Base-by-base conservation (phyloP, 1,139 yeast genomes). In the Taphrina wiesneri region DNA sequence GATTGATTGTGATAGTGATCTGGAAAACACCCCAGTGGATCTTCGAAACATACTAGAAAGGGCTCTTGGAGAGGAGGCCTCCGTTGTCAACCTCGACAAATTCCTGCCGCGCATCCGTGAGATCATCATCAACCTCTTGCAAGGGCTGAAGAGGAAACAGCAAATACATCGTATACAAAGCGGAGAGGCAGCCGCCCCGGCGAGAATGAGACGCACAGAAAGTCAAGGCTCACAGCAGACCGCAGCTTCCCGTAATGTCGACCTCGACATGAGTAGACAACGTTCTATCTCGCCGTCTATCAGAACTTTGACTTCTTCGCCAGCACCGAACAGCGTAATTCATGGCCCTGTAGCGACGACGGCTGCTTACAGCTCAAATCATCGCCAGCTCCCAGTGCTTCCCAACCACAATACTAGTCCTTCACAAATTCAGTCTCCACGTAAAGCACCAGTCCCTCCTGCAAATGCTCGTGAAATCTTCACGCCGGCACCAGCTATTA, bases 91-190 rank as follows among this genome's bases (percentile, higher is more conserved):
- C 59, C 79, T 92, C 68, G 97, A 92, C 71, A 77, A 83, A 68
- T 92, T 88, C 74, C 79, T 92, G 49, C 98, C 99, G 0, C 84
- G 85, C 65, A 91, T 95, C 32, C 83, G 97, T 61, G 91, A 88
- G 70, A 90, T 93, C 49, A 90, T 95, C 67, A 96, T 91, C 11
- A 86, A 86, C 5, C 77, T 95, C 63, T 80, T 95, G 67, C 90
- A 88, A 72, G 90, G 86, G 71, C 79, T 95, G 74, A 93, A 93
- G 76, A 81, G 83, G 15, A 93, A 92, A 73, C 97, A 93, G 73
- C 79, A 80, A 0, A 79, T 79, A 62, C 85, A 54, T 41, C 49
- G 59, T 28, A 39, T 52, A 26, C 60, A 47, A 34, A 53, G 9
- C 45, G 69, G 56, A 26, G 57, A 43, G 39, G 65, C 59, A 25